Percentiles rank a stretch among this genome's conserved stretches.
phyloP scores from a whole-genome alignment of 768 basidiomycete species.

The Mycena metata region DNA sequence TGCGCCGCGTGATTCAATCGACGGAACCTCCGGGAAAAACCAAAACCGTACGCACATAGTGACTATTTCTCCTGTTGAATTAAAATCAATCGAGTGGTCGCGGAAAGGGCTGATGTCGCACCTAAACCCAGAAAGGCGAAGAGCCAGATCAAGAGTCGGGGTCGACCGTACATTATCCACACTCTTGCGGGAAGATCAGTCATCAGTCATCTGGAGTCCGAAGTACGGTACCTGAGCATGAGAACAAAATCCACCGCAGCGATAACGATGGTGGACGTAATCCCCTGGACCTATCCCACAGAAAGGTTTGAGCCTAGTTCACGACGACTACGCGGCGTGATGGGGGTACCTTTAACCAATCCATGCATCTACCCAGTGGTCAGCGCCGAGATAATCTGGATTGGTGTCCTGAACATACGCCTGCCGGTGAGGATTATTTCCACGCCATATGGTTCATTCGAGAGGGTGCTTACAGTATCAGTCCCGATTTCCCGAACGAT shows the following conservation, averaged over 20 bases:
- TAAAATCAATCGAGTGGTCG: not conserved
- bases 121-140: not conserved
- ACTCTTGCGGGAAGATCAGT: not conserved
- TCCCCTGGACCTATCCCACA: conserved; percentile 5
- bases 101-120: not conserved
- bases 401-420: not conserved
- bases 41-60: not conserved
- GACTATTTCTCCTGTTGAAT: not conserved
- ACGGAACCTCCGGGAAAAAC: too few relatives aligned
- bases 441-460: too few relatives aligned
- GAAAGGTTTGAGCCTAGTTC: not conserved
- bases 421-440: not conserved
- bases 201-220: too few relatives aligned
- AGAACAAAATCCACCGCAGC: conserved; percentile 19
- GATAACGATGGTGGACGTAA: conserved; percentile 19
- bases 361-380: conserved; percentile 1
- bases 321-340: too few relatives aligned
- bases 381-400: not conserved
- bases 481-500: conserved; percentile 20
- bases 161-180: not conserved
- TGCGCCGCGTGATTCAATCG: not conserved
- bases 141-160: not conserved
- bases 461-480: not conserved
- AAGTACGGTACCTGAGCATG: conserved; percentile 1
- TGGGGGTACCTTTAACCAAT: conserved; percentile 20